Evolutionary conservation across 495 filamentous ascomycete species (phyloP), one percentile per base, ranked within the genome.

Genomic region (Aspergillus mulundensis): DNA sequence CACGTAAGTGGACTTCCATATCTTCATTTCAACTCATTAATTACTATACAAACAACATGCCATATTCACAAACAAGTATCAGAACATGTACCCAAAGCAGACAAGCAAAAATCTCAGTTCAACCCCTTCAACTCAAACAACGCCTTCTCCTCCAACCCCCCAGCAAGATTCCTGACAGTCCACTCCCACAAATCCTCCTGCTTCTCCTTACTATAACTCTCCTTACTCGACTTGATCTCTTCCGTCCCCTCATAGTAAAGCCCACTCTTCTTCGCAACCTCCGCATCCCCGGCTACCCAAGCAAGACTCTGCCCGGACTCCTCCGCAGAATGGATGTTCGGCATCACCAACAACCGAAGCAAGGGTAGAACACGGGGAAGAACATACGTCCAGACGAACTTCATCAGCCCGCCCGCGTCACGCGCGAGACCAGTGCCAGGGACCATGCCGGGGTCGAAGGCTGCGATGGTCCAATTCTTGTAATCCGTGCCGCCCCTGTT

Each of bases 151-250:
- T 53, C 50, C 5, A 20, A 21, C 1, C 21, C 16, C n/a, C n/a
- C 14, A 8, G 50, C 36, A 53, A 53, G 21, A 30, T 25, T 53
- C 21, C 18, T 39, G 20, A 43, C 39, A 24, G 38, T 53, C 50
- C 50, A 53, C 15, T 30, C 38, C 50, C 50, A 53, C n/a, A 53
- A 18, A 43, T 53, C 50, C 38, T 53, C 50, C 39, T 53, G 50
- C 21, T 43, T 53, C 11, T 23, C n/a, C 38, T 18, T 4, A 0
- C 43, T 21, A 19, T 53, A 53, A 19, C 50, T 53, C 21, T n/a
- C 39, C 14, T 43, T 21, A 30, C 50, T 53, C 2, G 50, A 53
- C 39, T 53, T 53, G 15, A 53, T 53, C 38, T 53, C 21, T 38
- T 25, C 43, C 20, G 7, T 25, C 39, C 50, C 50, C 39, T 53